Evolutionary conservation across 2,329 filamentous ascomycete species (phyloP), one percentile per base, ranked within the genome.

Genomic region (Seiridium cupressi): DNA sequence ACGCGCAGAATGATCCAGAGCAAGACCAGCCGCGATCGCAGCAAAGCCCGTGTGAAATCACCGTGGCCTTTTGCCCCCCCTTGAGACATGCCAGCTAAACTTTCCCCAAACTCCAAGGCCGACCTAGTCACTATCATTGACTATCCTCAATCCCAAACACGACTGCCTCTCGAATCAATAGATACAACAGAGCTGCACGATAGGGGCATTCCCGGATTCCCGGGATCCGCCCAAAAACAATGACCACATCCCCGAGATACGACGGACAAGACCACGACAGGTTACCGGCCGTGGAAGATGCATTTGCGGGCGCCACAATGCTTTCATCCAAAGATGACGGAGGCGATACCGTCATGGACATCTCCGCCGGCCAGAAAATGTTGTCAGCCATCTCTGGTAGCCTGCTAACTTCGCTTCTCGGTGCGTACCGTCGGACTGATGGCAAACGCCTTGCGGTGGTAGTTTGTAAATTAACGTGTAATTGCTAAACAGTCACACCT

Each of bases 361-460:
- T 96, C 65, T 93, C 93, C 4, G 84, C 93, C 31, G 77, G 84
- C 10, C 94, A 98, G 79, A 95, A 94, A 80, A 99, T 99, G 95
- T 75, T 96, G 58, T 97, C 94, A 60, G 95, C 95, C 55, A 91
- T 94, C 65, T 89, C 90, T 58, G 95, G 95, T 61, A 98, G 93
- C 76, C 77, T 99, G 60, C 75, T 98, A 64, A 98, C 94, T 7
- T 95, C 93, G 26, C 76, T 98, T 34, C 84, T 98, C 47, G 92
- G 93, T 97, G 82, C 65, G 85, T 72, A 60, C 60, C 44, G 46
- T 26, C 18, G 18, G 18, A 26, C 18, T 26, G 18, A 26, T 26
- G 18, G 18, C 18, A 26, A 26, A 26, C 18, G 18, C 18, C 18
- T 26, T 26, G 18, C 18, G 18, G 18, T 26, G 18, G 18, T 26